Base-by-base conservation (phyloP, 1,284 basidiomycete genomes). In the Heimioporus punctisporus region DNA sequence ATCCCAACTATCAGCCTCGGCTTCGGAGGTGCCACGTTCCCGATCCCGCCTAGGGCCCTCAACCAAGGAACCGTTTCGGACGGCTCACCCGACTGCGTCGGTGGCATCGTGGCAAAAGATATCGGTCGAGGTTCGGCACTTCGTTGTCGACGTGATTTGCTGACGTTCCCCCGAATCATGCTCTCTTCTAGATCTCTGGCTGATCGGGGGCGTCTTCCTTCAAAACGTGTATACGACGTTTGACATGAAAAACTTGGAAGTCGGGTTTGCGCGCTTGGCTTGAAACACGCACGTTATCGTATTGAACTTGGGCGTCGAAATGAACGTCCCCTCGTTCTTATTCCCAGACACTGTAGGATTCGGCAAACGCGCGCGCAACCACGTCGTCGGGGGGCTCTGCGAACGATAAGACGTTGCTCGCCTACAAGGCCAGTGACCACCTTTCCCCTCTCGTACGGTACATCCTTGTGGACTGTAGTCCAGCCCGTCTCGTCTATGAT, bases 21-120 rank as follows among this genome's bases (percentile, higher is more conserved):
- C 23, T 77, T 80, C 56, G 75, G 72, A 25, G 73, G 73, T 12
- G 67, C 68, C 54, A 41, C 63, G 5, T 80, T 80, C 64, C 43
- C 62, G 1, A 69, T 81, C 49, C 70, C 72, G 3, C 48, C 72
- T 0, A 62, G 62, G 3, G 65, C 67, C 1, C 74, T 76, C 59
- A 76, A 75, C 58, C 62, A 75, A 15, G 76, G 75, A 17, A 53
- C 26, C 6, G 47, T 68, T 4, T 60, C 64, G 14, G 10, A 43
- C 28, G 65, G 62, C 30, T 73, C 69, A 1, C 48, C 57, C 15
- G 63, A 69, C 42, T 76, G 75, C 57, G 55, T 76, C 26, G 72
- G 45, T 39, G 52, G 52, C 8, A 31, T 62, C 24, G 25, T 51
- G 2, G 49, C 47, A 7, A 9, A 23, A 19, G 49, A 55, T 17